Evolutionary conservation across 108 stramenopile species (phyloP), one percentile per base, ranked within the genome.

Genomic region (Fragilaria radians): DNA sequence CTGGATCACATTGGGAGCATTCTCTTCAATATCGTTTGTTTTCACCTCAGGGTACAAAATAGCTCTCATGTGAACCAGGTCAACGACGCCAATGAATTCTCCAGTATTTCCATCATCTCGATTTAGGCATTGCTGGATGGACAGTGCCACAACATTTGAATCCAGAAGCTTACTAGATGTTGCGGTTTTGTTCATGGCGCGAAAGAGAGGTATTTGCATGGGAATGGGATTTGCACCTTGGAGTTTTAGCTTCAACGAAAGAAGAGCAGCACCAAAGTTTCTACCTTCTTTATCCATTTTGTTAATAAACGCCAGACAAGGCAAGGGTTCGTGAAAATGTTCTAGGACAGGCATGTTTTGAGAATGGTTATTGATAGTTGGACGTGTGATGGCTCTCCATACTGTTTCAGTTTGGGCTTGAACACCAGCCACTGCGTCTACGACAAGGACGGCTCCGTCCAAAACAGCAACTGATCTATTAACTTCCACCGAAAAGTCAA

Each of bases 231-330:
- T 78, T 42, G 83, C 84, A 1, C 85, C 81, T 18, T 66, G 74
- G 9, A 99, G 67, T 61, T 95, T 91, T 1, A 75, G 64, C 48
- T 70, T 61, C 18, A 99, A 53, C 1, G 90, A 81, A 27, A 76
- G 60, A 1, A 97, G 66, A 14, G 94, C 96, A 45, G 62, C 68
- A 9, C 81, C 74, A 71, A 95, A 95, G 65, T 93, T 65, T 2
- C 94, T 86, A 22, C 99, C 98, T 33, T 93, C 89, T 56, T 96
- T 85, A 62, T 99, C 99, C 96, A 99, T 95, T 67, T 99, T 99
- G 68, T 99, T 99, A 22, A 98, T 73, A 36, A 94, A 81, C 52
- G 89, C 93, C 9, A 99, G 52, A 34, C 89, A 82, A 0, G 97
- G 96, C 53, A 98, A 67, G 1, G 92, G 88, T 52, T 92, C 87